These are phyloP conservation scores for Eremochloa ophiuroides DNA, from an alignment of 176 grass and related monocot genomes.

Conservation along the genomic window DNA sequence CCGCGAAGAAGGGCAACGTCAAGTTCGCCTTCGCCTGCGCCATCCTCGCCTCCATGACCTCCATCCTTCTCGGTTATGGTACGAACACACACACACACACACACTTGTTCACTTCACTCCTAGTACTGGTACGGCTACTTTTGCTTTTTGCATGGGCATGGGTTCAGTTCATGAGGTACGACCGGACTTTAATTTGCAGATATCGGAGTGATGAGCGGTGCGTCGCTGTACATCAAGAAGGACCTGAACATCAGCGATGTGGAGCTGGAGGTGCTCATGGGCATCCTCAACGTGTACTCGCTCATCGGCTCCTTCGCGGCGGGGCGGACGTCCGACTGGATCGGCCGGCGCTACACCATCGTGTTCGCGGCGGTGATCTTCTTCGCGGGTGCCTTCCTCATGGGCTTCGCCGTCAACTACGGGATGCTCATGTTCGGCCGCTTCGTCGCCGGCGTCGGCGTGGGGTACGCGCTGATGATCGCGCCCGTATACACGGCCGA, in stretches of 20 bases:
- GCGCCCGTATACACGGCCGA: constrained; percentile 83
- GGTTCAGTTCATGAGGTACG: neutral
- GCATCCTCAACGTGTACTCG: constrained; percentile 79
- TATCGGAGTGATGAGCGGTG: constrained; percentile 88
- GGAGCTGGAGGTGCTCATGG: constrained; percentile 59
- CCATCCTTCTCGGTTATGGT: constrained; percentile 83
- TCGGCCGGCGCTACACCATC: constrained; percentile 75
- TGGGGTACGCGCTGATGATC: constrained; percentile 84
- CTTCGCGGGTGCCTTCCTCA: constrained; percentile 66
- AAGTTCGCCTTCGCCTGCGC: constrained; percentile 60
- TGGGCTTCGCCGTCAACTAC: constrained; percentile 73
- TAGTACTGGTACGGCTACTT: too few relatives aligned
- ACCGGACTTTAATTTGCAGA: constrained; percentile 35
- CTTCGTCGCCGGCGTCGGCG: constrained; percentile 70
- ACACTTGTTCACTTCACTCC: too few relatives aligned
- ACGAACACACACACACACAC: neutral
- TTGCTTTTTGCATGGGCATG: neutral
- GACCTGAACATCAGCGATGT: constrained; percentile 47
- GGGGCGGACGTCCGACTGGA: constrained; percentile 74
- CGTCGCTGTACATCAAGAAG: constrained; percentile 52
- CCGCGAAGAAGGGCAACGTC: constrained; percentile 48
- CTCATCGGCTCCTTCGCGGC: constrained; percentile 76
- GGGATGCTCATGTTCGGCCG: constrained; percentile 77
- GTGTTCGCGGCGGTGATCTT: constrained; percentile 73
- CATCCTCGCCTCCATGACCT: constrained; percentile 89